Evolutionary conservation across 2,329 filamentous ascomycete species (phyloP).

Genomic region (Phaeosphaeriaceae sp.): DNA sequence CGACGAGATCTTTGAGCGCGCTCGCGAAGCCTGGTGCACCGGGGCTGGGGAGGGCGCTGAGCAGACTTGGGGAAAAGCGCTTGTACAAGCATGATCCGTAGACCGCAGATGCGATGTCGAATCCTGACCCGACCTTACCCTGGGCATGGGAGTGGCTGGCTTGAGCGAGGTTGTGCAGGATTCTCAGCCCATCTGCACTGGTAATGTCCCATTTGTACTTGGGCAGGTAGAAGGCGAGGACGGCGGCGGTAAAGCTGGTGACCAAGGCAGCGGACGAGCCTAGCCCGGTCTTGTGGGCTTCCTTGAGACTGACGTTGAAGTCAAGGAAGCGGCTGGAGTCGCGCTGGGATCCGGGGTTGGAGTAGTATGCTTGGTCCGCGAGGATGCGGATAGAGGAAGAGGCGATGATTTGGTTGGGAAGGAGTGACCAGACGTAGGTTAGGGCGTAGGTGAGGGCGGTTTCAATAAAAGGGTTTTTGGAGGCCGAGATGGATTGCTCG

Average conservation of each 20-base stretch:
- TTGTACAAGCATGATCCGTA: slow-evolving; percentile 91
- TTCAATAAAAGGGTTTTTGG: slow-evolving; percentile 85
- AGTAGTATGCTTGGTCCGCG: slow-evolving; percentile 97
- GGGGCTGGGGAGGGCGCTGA: slow-evolving; percentile 71
- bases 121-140: slow-evolving; percentile 94
- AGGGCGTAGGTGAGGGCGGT: slow-evolving; percentile 87
- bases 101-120: slow-evolving; percentile 92
- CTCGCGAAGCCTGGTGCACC: slow-evolving; percentile 71
- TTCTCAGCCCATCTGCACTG: slow-evolving; percentile 61
- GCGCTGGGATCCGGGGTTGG: slow-evolving; percentile 50
- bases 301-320: slow-evolving; percentile 76
- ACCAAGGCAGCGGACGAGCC: slow-evolving; percentile 95
- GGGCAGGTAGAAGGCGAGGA: slow-evolving; percentile 78
- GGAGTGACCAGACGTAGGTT: slow-evolving; percentile 72
- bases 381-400: slow-evolving; percentile 83
- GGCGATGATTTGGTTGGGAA: slow-evolving; percentile 62
- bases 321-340: slow-evolving; percentile 68
- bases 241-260: slow-evolving; percentile 79
- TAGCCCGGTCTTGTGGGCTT: slow-evolving; percentile 93
- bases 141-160: slow-evolving; percentile 94
- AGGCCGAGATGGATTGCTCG: slow-evolving; percentile 51
- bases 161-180: slow-evolving; percentile 91
- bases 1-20: slow-evolving; percentile 70
- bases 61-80: slow-evolving; percentile 83
- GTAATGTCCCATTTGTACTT: slow-evolving; percentile 62